Evolutionary conservation across 805 yeast genomes (phyloP).

Genomic region (Wickerhamiella azyma): DNA sequence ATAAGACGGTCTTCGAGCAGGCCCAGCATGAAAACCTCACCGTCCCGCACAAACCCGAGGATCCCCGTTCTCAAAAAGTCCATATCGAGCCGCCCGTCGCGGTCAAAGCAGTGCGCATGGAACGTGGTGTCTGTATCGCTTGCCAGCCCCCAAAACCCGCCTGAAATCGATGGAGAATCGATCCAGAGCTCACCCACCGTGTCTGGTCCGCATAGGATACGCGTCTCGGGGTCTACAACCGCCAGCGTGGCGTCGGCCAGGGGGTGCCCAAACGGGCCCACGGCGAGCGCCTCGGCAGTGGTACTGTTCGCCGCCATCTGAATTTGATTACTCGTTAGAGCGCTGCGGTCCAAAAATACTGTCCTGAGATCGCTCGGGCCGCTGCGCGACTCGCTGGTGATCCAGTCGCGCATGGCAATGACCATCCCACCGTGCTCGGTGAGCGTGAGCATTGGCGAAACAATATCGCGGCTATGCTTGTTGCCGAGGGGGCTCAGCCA

Average conservation of each 20-base stretch:
- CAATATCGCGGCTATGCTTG: slow-evolving; percentile 53
- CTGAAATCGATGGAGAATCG: slow-evolving; percentile 82
- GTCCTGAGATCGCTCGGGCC: slow-evolving; percentile 41
- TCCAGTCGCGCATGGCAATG: slow-evolving; percentile 82
- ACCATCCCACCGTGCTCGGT: slow-evolving; percentile 96
- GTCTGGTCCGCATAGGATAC: slow-evolving; percentile 53
- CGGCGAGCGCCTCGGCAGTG: slow-evolving; percentile 30
- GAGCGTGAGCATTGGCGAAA: slow-evolving; percentile 77
- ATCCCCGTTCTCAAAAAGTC: slow-evolving; percentile 84
- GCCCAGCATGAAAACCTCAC: slow-evolving; percentile 79
- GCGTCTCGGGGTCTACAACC: slow-evolving; percentile 86
- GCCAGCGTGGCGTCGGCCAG: slow-evolving; percentile 89
- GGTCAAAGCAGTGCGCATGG: slow-evolving; percentile 68
- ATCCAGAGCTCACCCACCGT: slow-evolving; percentile 96
- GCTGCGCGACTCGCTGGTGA: slow-evolving; percentile 34
- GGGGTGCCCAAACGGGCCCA: slow-evolving; percentile 90
- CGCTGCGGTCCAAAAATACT: slow-evolving; percentile 50
- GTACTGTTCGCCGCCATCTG: slow-evolving; percentile 46
- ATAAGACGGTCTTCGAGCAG: slow-evolving; percentile 78
- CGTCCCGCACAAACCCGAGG: slow-evolving; percentile 76
- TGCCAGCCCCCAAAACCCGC: slow-evolving; percentile 69
- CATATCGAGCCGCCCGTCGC: slow-evolving; percentile 53
- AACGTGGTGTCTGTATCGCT: slow-evolving; percentile 61
- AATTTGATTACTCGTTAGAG: slow-evolving; percentile 58
- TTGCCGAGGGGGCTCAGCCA: slow-evolving; percentile 90